Evolutionary conservation across 169 alveolate genomes (phyloP), one percentile per base, ranked within the genome.

Genomic region (Plasmodium malariae): DNA sequence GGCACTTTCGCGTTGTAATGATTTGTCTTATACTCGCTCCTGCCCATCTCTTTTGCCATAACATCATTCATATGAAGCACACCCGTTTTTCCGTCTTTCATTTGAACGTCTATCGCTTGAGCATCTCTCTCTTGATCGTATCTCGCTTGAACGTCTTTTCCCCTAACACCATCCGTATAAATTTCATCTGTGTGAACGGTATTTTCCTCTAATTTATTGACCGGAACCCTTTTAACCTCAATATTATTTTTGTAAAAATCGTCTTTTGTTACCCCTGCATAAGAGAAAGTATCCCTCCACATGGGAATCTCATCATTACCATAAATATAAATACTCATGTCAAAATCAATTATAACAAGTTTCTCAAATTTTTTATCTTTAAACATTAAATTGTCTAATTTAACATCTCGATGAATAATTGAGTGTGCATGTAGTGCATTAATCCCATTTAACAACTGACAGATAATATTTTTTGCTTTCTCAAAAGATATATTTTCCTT

Each of bases 351-450:
- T 12, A 80, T 80, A 3, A 67, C 90, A 21, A 80, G 28, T 11
- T 67, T 65, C 45, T 80, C 90, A n/a, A 34, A 48, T 26, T 49
- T 57, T 34, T 80, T 63, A 43, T 80, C 90, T 62, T 80, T 80
- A 67, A 80, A 80, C 90, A 80, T 80, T 30, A 80, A 43, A 19
- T 80, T 80, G 30, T 80, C 90, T 30, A 80, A 40, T 36, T 80
- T 80, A 14, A 80, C 67, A 80, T 80, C 90, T 67, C 90, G 40
- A 30, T 80, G 90, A 80, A 80, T 80, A 40, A 80, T 68, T 11
- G 30, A 67, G 67, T 80, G 65, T 1, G 51, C 49, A 67, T 80
- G 90, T 45, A 80, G 40, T 49, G 73, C 90, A 67, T 59, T 67
- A 48, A 80, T 80, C 32, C 90, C 90, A 30, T 37, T 80, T 32